Evolutionary conservation across 2,329 filamentous ascomycete genomes (phyloP), one percentile per base, ranked within the genome.

Genomic region (Helminthosporium solani): DNA sequence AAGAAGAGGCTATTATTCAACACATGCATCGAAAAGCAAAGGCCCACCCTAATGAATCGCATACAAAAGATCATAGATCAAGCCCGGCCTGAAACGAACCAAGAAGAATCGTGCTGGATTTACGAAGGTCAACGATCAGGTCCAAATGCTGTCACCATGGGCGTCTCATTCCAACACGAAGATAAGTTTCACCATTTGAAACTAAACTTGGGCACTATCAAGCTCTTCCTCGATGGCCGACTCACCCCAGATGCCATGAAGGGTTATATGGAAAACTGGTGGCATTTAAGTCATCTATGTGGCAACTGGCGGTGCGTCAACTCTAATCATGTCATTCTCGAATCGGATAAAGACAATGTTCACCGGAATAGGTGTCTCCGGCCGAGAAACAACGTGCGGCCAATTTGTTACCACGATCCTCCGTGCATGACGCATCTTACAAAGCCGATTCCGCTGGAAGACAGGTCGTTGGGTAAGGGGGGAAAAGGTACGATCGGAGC

Each of bases 241-340:
- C 23, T 58, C 9, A 52, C 49, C 0, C 27, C 43, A 3, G 45
- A 40, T 7, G 27, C 33, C 5, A 54, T 48, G 12, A 27, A 50
- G 9, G 51, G 51, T 8, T 52, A 54, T 12, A 45, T 58, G 20
- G 14, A 53, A 0, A 7, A 54, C 0, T 7, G 11, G 1, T 58
- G 49, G 47, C 49, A 52, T 30, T 38, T 45, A 2, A 51, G 47
- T 18, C 53, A 58, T 34, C 27, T 58, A 8, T 54, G 55, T 20
- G 53, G 55, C 1, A 56, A 58, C 25, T 58, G 55, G 53, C 42
- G 30, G 1, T 58, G 55, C 21, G 7, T 52, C 1, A 58, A 58
- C 19, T 40, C 31, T 1, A 16, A 20, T 3, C 56, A 58, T 34
- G 39, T 54, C 4, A 18, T 36, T 2, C 19, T 44, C 8, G 54